phyloP scores from a whole-genome alignment of 805 yeast species.

The Priceomyces haplophilus region DNA sequence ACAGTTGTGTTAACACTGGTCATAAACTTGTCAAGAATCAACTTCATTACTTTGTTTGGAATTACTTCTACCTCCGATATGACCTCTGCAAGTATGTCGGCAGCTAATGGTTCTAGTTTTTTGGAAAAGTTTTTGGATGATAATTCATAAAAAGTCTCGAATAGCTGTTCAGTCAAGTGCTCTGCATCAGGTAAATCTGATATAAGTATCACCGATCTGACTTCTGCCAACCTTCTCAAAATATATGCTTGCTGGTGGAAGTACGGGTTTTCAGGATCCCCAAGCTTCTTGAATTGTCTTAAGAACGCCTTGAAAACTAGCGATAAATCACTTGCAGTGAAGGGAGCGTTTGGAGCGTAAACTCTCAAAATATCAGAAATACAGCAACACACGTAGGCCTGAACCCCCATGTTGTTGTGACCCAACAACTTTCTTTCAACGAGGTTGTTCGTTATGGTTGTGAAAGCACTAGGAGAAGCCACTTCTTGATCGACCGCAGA shows the following conservation, averaged over 20 bases:
- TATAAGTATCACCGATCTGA: slow-evolving; percentile 66
- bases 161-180: slow-evolving; percentile 50
- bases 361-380: slow-evolving; percentile 71
- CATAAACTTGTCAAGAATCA: slow-evolving; percentile 64
- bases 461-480: slow-evolving; percentile 44
- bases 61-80: slow-evolving; percentile 67
- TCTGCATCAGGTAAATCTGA: slow-evolving; percentile 70
- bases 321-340: slow-evolving; percentile 57
- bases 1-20: slow-evolving; percentile 12
- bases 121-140: slow-evolving; percentile 45
- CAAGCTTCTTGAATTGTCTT: slow-evolving; percentile 54
- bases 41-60: slow-evolving; percentile 56
- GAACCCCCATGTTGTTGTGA: slow-evolving; percentile 66
- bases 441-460: slow-evolving; percentile 47
- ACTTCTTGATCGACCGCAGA: slow-evolving; percentile 59
- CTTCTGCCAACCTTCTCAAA: slow-evolving; percentile 68
- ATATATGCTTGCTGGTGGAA: slow-evolving; percentile 62
- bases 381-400: slow-evolving; percentile 68
- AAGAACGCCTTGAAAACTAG: slow-evolving; percentile 67
- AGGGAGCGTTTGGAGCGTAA: slow-evolving; percentile 91
- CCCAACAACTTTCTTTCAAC: slow-evolving; percentile 55
- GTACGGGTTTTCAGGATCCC: slow-evolving; percentile 56
- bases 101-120: slow-evolving; percentile 56
- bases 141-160: slow-evolving; percentile 60
- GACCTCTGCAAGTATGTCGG: slow-evolving; percentile 72